Evolutionary conservation across 192 early-diverging fungal genomes (phyloP).

Genomic region (Coemansia sp.): DNA sequence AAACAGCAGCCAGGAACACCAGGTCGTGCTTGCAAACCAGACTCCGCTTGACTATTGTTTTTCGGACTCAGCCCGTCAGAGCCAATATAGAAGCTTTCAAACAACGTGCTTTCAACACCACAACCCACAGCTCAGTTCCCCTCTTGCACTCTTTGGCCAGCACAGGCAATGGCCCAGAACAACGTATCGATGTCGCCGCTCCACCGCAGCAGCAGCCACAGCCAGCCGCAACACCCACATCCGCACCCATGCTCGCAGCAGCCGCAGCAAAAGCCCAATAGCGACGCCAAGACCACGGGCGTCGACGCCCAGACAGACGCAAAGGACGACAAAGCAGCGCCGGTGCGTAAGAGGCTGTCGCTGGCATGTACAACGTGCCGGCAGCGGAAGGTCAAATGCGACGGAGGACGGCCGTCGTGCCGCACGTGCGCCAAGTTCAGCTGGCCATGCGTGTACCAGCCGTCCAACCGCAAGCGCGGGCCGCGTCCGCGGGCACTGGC

Average conservation of each 20-base stretch:
- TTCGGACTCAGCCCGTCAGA: too few relatives aligned
- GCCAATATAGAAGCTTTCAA: not conserved
- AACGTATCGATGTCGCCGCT: not conserved
- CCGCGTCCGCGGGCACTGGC: slow-evolving; percentile 63
- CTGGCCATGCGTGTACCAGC: slow-evolving; percentile 74
- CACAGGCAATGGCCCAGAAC: slow-evolving; percentile 21
- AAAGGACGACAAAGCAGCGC: slow-evolving; percentile 49
- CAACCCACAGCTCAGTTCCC: not conserved
- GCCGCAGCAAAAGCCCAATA: slow-evolving; percentile 3
- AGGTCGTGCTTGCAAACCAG: too few relatives aligned
- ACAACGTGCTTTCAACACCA: not conserved
- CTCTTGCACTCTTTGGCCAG: not conserved
- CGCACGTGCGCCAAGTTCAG: slow-evolving; percentile 72
- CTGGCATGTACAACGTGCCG: slow-evolving; percentile 56
- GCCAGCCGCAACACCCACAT: not conserved
- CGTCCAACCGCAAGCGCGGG: slow-evolving; percentile 84
- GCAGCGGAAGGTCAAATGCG: slow-evolving; percentile 73
- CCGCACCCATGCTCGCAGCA: slow-evolving; percentile 6
- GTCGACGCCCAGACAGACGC: slow-evolving; percentile 15
- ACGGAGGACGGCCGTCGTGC: slow-evolving; percentile 79
- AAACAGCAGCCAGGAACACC: not conserved
- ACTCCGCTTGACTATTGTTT: too few relatives aligned
- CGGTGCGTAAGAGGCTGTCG: slow-evolving; percentile 53
- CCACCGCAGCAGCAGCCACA: slow-evolving; percentile 3
- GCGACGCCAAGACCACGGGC: not conserved